Evolutionary conservation across 164 flowering plant species (phyloP).

Genomic region (Aristolochia californica): DNA sequence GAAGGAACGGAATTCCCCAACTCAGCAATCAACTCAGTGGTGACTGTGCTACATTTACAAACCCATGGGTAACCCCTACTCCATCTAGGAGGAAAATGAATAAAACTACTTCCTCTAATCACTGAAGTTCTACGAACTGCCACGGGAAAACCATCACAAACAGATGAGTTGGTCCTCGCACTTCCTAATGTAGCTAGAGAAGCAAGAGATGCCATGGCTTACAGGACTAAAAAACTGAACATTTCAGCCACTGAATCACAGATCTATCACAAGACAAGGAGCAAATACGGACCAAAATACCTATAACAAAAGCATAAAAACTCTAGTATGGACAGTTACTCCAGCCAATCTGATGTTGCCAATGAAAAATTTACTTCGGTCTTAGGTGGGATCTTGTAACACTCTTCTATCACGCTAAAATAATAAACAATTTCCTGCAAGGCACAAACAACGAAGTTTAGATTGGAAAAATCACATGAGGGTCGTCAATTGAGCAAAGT

Average conservation of each 20-base stretch:
- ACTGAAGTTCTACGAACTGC: constrained; percentile 12
- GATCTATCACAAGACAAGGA: too few species aligned
- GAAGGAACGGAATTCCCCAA: constrained; percentile 42
- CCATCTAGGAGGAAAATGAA: constrained; percentile 19
- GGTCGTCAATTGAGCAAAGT: too few species aligned
- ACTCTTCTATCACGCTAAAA: too few species aligned
- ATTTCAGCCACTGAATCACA: not conserved
- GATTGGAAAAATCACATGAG: too few species aligned
- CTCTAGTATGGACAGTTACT: too few species aligned
- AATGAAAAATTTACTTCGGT: too few species aligned
- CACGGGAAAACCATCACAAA: constrained; percentile 23
- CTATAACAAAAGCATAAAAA: too few species aligned
- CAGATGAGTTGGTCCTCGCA: constrained; percentile 33
- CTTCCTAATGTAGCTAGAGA: constrained; percentile 70
- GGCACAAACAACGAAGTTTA: too few species aligned
- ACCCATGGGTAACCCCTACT: constrained; percentile 35
- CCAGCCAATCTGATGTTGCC: too few species aligned
- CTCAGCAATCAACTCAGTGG: constrained; percentile 52
- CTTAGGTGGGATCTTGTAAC: too few species aligned
- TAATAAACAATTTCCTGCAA: too few species aligned
- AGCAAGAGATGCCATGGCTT: constrained; percentile 50
- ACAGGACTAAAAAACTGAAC: not conserved
- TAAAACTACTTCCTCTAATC: constrained; percentile 24
- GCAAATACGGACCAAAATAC: too few species aligned
- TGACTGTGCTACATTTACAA: constrained; percentile 52